phyloP scores from a whole-genome alignment of 2,329 filamentous ascomycete genomes.

The Paraphoma chrysanthemicola region DNA sequence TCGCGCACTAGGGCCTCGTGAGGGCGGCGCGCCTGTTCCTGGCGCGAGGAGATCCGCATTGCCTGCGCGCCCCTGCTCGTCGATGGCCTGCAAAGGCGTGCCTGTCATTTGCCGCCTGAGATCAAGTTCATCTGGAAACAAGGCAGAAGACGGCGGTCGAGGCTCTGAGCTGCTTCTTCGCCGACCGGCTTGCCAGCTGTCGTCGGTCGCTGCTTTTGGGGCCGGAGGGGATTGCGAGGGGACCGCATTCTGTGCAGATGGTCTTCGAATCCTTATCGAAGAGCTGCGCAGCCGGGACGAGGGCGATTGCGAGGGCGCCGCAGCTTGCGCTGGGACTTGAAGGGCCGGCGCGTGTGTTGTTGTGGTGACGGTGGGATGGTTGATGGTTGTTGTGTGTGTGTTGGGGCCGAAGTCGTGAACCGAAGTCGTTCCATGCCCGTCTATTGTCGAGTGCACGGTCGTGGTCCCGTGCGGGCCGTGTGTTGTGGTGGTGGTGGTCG shows the following conservation, averaged over 20 bases:
- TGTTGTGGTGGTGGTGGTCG: slow-evolving; percentile 34
- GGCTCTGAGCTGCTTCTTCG: slow-evolving; percentile 44
- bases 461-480: slow-evolving; percentile 37
- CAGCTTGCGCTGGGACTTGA: slow-evolving; percentile 16
- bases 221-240: slow-evolving; percentile 6
- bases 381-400: slow-evolving; percentile 32
- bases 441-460: slow-evolving; percentile 31
- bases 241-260: slow-evolving; percentile 11
- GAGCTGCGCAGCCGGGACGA: slow-evolving; percentile 25
- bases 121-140: slow-evolving; percentile 32
- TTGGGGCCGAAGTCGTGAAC: slow-evolving; percentile 21
- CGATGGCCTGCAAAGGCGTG: slow-evolving; percentile 40
- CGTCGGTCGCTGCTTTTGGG: slow-evolving; percentile 10
- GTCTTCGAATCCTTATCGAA: slow-evolving; percentile 39
- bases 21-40: slow-evolving; percentile 19
- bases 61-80: slow-evolving; percentile 24
- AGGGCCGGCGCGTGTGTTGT: slow-evolving; percentile 22
- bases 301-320: slow-evolving; percentile 8
- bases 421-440: slow-evolving; percentile 21
- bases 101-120: slow-evolving; percentile 36
- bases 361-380: slow-evolving; percentile 39
- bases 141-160: slow-evolving; percentile 31
- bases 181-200: slow-evolving; percentile 27
- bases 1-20: slow-evolving; percentile 14
- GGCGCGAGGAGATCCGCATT: slow-evolving; percentile 3